Evolutionary conservation across 139 green algal genomes (phyloP), one percentile per base, ranked within the genome.

Genomic region (Chlamydomonas incerta): DNA sequence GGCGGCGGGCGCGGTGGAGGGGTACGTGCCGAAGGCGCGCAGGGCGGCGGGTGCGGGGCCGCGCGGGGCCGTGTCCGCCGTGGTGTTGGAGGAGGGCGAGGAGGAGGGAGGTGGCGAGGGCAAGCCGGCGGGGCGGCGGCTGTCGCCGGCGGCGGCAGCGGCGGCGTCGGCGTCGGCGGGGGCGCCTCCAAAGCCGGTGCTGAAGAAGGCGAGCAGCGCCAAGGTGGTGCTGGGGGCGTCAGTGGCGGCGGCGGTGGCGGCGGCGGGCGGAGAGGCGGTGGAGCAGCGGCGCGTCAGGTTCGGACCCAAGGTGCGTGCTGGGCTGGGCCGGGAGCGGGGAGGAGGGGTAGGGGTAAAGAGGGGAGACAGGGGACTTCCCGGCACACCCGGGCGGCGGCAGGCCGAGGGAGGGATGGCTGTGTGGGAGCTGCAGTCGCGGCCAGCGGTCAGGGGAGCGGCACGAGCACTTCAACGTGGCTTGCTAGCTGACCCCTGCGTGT

Each of bases 1-100:
- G 55, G 55, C 18, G 29, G 73, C 73, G 37, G 35, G 28, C 26
- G 82, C 82, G 26, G 82, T 87, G 62, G 82, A 87, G 47, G 82
- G 82, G 13, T 87, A 87, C 55, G 50, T 76, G 31, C 82, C 82
- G 21, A 57, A 28, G 58, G 58, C 55, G 9, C 63, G 35, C 24
- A 65, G 57, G 70, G 41, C 41, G 41, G 41, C 6, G 6, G 41
- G 41, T 8, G 41, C 41, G 41, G 41, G 41, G 6, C 41, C 5
- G 41, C 41, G 41, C 41, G 41, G 41, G 41, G 6, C 41, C 41
- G 41, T n/a, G n/a, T n/a, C 41, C 41, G 41, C 41, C n/a, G n/a
- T 50, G 41, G 41, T 50, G 41, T 5, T 50, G 47, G 23, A 50
- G 13, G 26, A 33, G 62, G 28, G 41, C 0, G 14, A 29, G 35